Conservation (phyloP, 2,329 filamentous ascomycete species). For the Fusarium albosuccineum region DNA sequence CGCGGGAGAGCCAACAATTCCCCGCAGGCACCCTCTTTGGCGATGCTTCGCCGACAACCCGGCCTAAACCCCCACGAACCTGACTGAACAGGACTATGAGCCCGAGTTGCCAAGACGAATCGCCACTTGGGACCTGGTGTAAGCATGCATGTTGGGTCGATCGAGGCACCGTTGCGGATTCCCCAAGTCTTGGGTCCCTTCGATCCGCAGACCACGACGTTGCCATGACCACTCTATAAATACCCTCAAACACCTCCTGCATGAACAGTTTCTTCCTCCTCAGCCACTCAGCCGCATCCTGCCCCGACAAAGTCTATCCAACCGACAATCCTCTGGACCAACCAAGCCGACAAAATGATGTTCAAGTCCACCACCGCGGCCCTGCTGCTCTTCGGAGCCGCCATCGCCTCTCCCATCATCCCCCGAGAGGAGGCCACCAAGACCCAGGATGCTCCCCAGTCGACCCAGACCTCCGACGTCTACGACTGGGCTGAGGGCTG, state of each 20-base stretch:
- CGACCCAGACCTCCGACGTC: slow-evolving; percentile 33
- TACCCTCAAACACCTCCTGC: slow-evolving; percentile 20
- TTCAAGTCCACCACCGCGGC: slow-evolving; percentile 42
- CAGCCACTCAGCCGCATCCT: slow-evolving; percentile 34
- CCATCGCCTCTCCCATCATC: slow-evolving; percentile 48
- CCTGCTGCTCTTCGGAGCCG: slow-evolving; percentile 44
- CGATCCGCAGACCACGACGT: background rate
- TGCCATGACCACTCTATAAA: slow-evolving; percentile 34
- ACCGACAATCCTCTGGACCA: slow-evolving; percentile 17
- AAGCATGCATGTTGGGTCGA: background rate
- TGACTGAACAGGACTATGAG: slow-evolving; percentile 1
- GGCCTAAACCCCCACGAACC: slow-evolving; percentile 25
- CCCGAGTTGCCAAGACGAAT: slow-evolving; percentile 11
- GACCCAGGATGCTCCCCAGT: slow-evolving; percentile 33
- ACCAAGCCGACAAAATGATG: slow-evolving; percentile 41
- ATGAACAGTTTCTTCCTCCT: slow-evolving; percentile 19
- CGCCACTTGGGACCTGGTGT: background rate
- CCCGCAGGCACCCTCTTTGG: slow-evolving; percentile 8
- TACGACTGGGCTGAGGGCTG: slow-evolving; percentile 53
- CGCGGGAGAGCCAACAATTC: background rate
- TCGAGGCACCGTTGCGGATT: background rate
- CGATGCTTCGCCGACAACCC: background rate
- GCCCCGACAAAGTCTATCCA: slow-evolving; percentile 1
- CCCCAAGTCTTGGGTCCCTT: slow-evolving; percentile 4
- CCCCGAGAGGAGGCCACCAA: slow-evolving; percentile 41